Percentiles rank a stretch among this genome's conserved stretches.
Conservation (phyloP, 352 stramenopile species). For the Globisporangium yorkense region DNA sequence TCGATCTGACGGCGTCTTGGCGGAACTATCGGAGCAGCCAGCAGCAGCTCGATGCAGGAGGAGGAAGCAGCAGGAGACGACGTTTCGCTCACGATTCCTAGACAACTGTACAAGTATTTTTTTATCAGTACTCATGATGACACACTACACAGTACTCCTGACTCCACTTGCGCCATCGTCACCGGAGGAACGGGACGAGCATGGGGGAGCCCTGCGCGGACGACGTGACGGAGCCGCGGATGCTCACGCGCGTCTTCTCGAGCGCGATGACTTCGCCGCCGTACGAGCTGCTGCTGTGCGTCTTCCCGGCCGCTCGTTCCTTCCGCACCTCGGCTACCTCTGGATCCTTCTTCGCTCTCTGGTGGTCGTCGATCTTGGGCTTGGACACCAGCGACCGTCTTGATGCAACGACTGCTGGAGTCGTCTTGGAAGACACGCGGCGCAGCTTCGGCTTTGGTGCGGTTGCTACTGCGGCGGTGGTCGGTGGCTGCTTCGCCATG, state of each 20-base stretch:
- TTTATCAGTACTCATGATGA: too few species aligned
- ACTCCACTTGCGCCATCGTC: too few species aligned
- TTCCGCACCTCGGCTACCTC: background rate
- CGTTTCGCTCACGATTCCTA: too few species aligned
- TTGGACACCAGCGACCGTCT: background rate
- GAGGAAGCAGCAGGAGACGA: too few species aligned
- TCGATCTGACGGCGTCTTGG: too few species aligned
- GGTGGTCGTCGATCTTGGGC: background rate
- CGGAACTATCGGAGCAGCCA: background rate
- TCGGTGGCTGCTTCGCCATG: background rate
- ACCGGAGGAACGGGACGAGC: too few species aligned
- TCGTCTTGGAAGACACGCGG: background rate
- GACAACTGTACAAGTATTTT: too few species aligned
- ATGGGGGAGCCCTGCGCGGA: too few species aligned
- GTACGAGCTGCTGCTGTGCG: constrained; percentile 10
- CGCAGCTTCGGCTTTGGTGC: constrained; percentile 1
- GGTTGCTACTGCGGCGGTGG: background rate
- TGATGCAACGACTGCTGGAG: background rate
- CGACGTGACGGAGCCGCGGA: constrained; percentile 15
- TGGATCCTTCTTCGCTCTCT: background rate
- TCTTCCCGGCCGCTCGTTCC: constrained; percentile 17
- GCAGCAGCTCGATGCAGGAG: background rate
- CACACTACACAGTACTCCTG: too few species aligned
- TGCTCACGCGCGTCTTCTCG: constrained; percentile 45
- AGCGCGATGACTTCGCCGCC: constrained; percentile 53